phyloP scores from a whole-genome alignment of 192 early-diverging fungal genomes.

The Coemansia sp. region DNA sequence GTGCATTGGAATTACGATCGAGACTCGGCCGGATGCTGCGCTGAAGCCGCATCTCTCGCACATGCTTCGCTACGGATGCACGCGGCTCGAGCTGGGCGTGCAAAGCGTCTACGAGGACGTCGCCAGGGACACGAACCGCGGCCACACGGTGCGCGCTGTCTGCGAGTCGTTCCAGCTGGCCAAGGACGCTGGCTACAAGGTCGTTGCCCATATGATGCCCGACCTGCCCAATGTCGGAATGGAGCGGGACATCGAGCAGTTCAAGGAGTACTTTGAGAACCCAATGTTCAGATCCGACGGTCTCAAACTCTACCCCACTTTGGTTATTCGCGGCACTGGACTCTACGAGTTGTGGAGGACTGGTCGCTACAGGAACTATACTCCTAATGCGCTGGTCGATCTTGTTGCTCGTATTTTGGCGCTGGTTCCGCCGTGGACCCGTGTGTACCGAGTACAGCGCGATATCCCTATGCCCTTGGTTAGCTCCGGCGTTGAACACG shows the following conservation, averaged over 20 bases:
- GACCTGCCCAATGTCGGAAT: constrained; percentile 99
- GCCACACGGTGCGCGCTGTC: constrained; percentile 98
- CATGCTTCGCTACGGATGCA: constrained; percentile 99
- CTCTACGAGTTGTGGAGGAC: constrained; percentile 99
- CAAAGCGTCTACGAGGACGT: constrained; percentile 99
- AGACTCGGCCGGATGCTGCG: constrained; percentile 98
- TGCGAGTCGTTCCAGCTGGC: constrained; percentile 97
- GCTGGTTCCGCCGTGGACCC: constrained; percentile 98
- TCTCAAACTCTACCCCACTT: constrained; percentile 96
- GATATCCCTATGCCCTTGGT: constrained; percentile 99
- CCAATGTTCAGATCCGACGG: constrained; percentile 99
- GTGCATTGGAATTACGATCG: constrained; percentile 99
- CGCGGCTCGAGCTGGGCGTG: constrained; percentile 96
- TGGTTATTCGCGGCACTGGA: constrained; percentile 98
- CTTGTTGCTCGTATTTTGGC: constrained; percentile 94
- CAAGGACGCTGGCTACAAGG: constrained; percentile 99
- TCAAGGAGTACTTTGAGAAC: constrained; percentile 98
- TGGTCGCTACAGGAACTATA: constrained; percentile 96
- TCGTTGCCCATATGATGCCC: constrained; percentile 99
- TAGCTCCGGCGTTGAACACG: constrained; percentile 97
- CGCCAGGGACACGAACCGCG: constrained; percentile 96
- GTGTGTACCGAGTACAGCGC: constrained; percentile 97
- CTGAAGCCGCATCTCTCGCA: constrained; percentile 97
- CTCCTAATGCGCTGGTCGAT: constrained; percentile 95
- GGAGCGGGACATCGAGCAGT: constrained; percentile 99